Evolutionary conservation across 2,329 filamentous ascomycete genomes (phyloP), one percentile per base, ranked within the genome.

Genomic region (Colletotrichum tamarilloi): DNA sequence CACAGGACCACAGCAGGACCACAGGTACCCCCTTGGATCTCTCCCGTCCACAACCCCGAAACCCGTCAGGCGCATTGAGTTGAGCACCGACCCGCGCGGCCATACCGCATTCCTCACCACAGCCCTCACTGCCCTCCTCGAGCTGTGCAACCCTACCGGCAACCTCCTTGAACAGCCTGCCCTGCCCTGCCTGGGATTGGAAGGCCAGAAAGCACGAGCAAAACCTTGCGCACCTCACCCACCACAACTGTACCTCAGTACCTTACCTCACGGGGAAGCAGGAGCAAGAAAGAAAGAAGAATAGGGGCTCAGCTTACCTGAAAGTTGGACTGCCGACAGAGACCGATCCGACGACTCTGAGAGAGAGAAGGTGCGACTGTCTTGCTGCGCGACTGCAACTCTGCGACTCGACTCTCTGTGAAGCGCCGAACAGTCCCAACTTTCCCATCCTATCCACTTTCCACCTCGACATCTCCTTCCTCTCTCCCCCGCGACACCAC

Each of bases 51-150:
- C 64, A 57, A 57, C 58, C 59, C 67, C 71, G 62, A 74, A 74
- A 72, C 72, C 68, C 67, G 68, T 46, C 72, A 74, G 72, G 72
- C 72, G 68, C 72, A 72, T 72, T 72, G 63, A 71, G 72, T 72
- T 74, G 63, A 74, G 68, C 68, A 74, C 62, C 53, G 72, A 74
- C 68, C 68, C 58, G 57, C 57, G 63, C 32, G 56, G 58, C 62
- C 62, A 64, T 58, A 73, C 67, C 70, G 42, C 59, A 46, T 59
- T 24, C 28, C 49, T 24, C 35, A 62, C 57, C 62, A 12, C 32
- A 38, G 26, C 46, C 53, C 32, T 19, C 49, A 14, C 22, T 58
- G 53, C 42, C 67, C 32, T 53, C 60, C 32, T 19, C 14, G 35
- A 58, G 32, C 11, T 28, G 22, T 28, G 28, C 62, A 58, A 68